Percentiles rank a stretch among this genome's conserved stretches.
These are phyloP conservation scores for Mycena kentingensis DNA, from an alignment of 768 basidiomycete genomes.

Conservation along the genomic window DNA sequence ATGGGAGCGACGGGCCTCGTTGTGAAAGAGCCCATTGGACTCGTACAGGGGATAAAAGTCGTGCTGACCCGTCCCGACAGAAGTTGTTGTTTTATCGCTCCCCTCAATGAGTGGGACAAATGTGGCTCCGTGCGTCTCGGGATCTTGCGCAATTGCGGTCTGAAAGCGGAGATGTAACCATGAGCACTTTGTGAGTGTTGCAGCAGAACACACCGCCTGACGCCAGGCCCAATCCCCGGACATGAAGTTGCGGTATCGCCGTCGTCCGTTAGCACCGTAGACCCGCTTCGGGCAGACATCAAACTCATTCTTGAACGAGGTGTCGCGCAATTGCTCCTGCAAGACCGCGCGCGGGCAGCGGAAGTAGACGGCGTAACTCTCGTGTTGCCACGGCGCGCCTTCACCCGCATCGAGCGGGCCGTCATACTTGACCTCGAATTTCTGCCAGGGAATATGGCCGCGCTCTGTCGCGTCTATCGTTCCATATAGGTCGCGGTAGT, in stretches of 20 bases:
- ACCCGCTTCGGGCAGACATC: conserved; percentile 22
- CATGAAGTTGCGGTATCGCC: conserved; percentile 24
- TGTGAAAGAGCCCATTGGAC: conserved; percentile 20
- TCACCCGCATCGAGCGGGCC: conserved; percentile 6
- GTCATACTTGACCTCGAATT: conserved; percentile 16
- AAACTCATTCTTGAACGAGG: conserved; percentile 19
- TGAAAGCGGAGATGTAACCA: too few species aligned
- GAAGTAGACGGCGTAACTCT: conserved; percentile 24
- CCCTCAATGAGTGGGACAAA: conserved; percentile 23
- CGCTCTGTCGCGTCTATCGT: conserved; percentile 26
- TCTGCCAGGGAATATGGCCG: conserved; percentile 27
- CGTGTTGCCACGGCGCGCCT: conserved; percentile 23
- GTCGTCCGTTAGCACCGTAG: background rate
- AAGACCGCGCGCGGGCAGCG: conserved; percentile 19
- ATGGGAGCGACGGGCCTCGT: conserved; percentile 21
- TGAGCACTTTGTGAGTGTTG: conserved; percentile 32
- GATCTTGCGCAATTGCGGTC: conserved; percentile 18
- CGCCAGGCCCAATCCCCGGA: conserved; percentile 32
- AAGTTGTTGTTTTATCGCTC: conserved; percentile 26
- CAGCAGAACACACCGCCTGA: conserved; percentile 27
- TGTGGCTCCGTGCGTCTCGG: conserved; percentile 14
- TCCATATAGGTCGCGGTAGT: conserved; percentile 21
- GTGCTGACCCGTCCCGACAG: conserved; percentile 26
- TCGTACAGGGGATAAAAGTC: conserved; percentile 23
- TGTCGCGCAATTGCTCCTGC: conserved; percentile 15